A percentile compares a stretch with the other conserved stretches of the same genome.
Conservation (phyloP, 2,329 filamentous ascomycete species). For the Clonostachys chloroleuca region DNA sequence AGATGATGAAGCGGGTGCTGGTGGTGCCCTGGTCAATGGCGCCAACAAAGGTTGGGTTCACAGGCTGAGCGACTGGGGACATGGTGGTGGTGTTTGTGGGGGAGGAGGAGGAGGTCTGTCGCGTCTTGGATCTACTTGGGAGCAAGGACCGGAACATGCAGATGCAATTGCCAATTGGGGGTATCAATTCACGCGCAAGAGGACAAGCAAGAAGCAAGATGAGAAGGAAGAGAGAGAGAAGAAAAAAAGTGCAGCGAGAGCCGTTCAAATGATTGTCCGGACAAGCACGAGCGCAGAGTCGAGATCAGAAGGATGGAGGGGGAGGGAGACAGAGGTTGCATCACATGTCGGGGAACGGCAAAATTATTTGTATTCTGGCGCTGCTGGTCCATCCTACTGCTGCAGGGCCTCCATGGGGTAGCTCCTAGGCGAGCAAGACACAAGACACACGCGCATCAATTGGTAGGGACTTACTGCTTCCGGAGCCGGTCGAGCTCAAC, state of each 20-base stretch:
- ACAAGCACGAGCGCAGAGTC: too few relatives aligned
- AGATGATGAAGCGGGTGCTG: conserved; percentile 79
- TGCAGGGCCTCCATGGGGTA: neutral
- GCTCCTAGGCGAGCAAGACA: too few relatives aligned
- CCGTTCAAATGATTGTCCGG: neutral
- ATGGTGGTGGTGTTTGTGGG: conserved; percentile 14
- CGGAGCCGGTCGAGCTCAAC: too few relatives aligned
- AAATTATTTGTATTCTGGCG: neutral
- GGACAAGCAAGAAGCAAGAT: neutral
- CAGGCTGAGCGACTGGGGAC: conserved; percentile 15
- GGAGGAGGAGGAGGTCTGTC: neutral
- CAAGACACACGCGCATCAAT: too few relatives aligned
- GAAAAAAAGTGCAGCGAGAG: neutral
- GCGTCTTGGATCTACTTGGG: conserved; percentile 3
- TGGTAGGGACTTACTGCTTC: too few relatives aligned
- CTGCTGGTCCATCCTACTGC: neutral
- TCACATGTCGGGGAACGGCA: neutral
- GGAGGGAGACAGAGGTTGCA: too few relatives aligned
- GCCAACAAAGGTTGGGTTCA: conserved; percentile 51
- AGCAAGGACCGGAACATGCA: conserved; percentile 16
- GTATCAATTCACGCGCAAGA: too few relatives aligned
- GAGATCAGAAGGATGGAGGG: too few relatives aligned
- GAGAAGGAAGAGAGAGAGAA: conserved; percentile 1
- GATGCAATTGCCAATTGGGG: neutral
- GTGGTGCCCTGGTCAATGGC: conserved; percentile 80